Conservation (phyloP, 2,329 filamentous ascomycete species). For the Cryphonectria carpinicola region DNA sequence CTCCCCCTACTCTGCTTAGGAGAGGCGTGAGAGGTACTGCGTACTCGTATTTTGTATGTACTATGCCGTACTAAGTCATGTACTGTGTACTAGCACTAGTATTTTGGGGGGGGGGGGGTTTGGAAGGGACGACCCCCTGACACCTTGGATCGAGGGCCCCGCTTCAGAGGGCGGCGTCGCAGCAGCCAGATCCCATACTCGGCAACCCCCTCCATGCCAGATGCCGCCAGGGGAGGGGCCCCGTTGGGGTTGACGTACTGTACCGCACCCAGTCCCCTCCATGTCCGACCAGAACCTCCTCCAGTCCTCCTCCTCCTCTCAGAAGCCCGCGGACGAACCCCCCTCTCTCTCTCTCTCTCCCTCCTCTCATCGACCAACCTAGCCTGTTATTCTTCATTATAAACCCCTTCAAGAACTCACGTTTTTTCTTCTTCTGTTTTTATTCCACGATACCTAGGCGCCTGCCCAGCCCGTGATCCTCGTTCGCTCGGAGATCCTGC, state of each 20-base stretch:
- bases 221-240: constrained; percentile 9
- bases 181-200: constrained; percentile 6
- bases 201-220: constrained; percentile 10
- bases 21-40: neutral
- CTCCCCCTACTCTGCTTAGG: neutral
- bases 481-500: constrained; percentile 21
- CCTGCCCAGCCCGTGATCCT: constrained; percentile 14
- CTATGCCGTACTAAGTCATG: neutral
- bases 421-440: neutral
- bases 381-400: constrained; percentile 19
- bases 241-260: constrained; percentile 17
- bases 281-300: neutral
- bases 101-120: neutral
- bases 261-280: neutral
- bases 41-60: neutral
- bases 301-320: too few species aligned
- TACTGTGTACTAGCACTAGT: neutral
- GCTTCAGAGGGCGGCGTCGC: neutral
- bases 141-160: neutral
- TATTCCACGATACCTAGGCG: constrained; percentile 21
- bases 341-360: neutral
- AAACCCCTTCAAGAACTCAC: constrained; percentile 20
- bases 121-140: neutral
- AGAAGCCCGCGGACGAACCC: neutral
- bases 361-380: constrained; percentile 14